These are phyloP conservation scores for Brassica incana DNA, from an alignment of 345 rosid genomes.

Conservation along the genomic window DNA sequence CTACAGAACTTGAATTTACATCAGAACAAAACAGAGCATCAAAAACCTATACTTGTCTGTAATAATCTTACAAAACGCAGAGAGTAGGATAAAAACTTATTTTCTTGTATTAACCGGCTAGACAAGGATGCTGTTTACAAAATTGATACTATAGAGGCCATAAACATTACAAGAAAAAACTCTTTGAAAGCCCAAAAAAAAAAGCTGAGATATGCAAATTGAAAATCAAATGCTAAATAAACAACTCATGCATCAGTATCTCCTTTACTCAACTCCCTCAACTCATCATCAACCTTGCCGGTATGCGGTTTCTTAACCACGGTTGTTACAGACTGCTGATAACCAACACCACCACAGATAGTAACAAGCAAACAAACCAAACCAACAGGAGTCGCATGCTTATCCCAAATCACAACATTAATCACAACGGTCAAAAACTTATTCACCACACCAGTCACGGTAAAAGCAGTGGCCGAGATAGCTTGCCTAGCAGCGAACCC, in stretches of 20 bases:
- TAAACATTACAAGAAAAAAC: not conserved
- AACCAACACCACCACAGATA: constrained; percentile 78
- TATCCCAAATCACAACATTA: constrained; percentile 94
- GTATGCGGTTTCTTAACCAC: constrained; percentile 38
- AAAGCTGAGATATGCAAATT: not conserved
- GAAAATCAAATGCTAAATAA: constrained; percentile 8
- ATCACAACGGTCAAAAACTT: constrained; percentile 92
- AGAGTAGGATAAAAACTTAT: not conserved
- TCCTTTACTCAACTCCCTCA: constrained; percentile 43
- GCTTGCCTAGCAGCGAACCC: constrained; percentile 95
- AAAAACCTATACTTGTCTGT: not conserved
- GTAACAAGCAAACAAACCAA: constrained; percentile 85
- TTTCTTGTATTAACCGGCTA: constrained; percentile 26
- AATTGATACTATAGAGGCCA: constrained; percentile 21
- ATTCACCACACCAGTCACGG: constrained; percentile 96
- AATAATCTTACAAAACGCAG: not conserved
- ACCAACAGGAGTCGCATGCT: constrained; percentile 89
- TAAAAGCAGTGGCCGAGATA: constrained; percentile 89
- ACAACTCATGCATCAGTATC: constrained; percentile 48
- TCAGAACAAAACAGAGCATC: not conserved
- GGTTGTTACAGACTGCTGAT: constrained; percentile 91
- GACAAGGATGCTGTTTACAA: constrained; percentile 21
- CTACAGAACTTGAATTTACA: not conserved
- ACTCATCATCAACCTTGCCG: constrained; percentile 41
- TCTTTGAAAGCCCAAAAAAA: not conserved